Percentiles rank a stretch among this genome's conserved stretches.
These are phyloP conservation scores for Mycena polygramma DNA, from an alignment of 768 basidiomycete species.

Conservation along the genomic window DNA sequence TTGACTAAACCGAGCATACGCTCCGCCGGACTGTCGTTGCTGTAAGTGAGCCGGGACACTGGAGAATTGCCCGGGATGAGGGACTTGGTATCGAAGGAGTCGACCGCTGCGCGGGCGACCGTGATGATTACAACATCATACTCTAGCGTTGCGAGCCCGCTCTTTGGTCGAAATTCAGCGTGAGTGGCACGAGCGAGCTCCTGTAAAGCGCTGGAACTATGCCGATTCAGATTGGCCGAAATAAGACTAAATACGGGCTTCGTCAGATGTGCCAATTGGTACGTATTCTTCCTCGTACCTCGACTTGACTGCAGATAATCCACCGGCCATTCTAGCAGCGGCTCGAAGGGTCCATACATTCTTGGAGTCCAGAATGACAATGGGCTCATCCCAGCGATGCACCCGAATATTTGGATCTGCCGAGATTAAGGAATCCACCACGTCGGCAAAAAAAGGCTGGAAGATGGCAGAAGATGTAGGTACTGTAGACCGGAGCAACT, in stretches of 20 bases:
- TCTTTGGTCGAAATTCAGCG: constrained; percentile 6
- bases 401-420: not conserved
- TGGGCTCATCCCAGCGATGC: not conserved
- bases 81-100: not conserved
- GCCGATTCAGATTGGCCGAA: constrained; percentile 1
- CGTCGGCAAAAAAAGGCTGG: constrained; percentile 26
- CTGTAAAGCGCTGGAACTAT: constrained; percentile 6
- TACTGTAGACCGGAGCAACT: not conserved
- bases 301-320: constrained; percentile 13
- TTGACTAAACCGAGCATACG: constrained; percentile 21
- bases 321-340: constrained; percentile 20
- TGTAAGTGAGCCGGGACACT: too few species aligned
- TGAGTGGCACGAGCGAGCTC: not conserved
- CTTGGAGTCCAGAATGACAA: not conserved
- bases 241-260: not conserved
- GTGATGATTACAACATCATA: not conserved
- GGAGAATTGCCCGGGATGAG: too few species aligned
- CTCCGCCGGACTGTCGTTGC: not conserved
- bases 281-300: constrained; percentile 6
- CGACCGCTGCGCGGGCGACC: constrained; percentile 14
- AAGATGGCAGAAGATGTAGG: not conserved
- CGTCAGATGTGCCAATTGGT: not conserved
- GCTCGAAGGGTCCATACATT: not conserved
- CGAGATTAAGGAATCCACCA: not conserved
- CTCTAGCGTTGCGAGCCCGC: not conserved